These are phyloP conservation scores for Pichia sp. DNA, from an alignment of 1,139 yeast species.

Conservation along the genomic window DNA sequence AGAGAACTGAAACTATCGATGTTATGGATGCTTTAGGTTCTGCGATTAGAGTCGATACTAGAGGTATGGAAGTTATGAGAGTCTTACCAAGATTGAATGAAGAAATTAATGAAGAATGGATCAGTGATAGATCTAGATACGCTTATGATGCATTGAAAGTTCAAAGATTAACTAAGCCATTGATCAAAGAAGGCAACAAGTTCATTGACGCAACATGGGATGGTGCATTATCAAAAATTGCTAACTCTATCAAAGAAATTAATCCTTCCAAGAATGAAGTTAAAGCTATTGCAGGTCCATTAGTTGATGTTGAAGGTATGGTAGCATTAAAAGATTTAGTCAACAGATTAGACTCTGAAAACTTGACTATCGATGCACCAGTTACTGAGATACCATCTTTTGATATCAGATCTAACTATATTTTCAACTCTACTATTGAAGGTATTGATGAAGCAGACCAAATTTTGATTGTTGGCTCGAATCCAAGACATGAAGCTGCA, in stretches of 20 bases:
- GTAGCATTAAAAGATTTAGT: slow-evolving; percentile 76
- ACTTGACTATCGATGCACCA: slow-evolving; percentile 65
- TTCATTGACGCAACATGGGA: slow-evolving; percentile 84
- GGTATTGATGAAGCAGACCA: slow-evolving; percentile 82
- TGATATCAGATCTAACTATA: slow-evolving; percentile 72
- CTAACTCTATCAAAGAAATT: slow-evolving; percentile 52
- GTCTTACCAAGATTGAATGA: slow-evolving; percentile 82
- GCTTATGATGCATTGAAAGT: slow-evolving; percentile 83
- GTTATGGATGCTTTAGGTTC: slow-evolving; percentile 82
- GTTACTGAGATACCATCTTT: slow-evolving; percentile 50
- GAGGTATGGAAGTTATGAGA: slow-evolving; percentile 87
- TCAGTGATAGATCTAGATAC: slow-evolving; percentile 79
- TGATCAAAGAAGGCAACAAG: slow-evolving; percentile 62
- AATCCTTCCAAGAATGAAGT: slow-evolving; percentile 64
- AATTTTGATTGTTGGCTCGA: slow-evolving; percentile 72
- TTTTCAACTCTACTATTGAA: slow-evolving; percentile 71
- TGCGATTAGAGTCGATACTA: slow-evolving; percentile 74
- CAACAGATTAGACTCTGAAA: slow-evolving; percentile 74
- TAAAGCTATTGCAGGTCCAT: slow-evolving; percentile 77
- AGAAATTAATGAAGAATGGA: slow-evolving; percentile 88
- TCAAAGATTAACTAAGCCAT: slow-evolving; percentile 79
- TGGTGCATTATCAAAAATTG: slow-evolving; percentile 68
- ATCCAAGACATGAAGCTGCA: slow-evolving; percentile 89
- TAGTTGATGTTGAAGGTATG: slow-evolving; percentile 76
- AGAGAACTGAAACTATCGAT: slow-evolving; percentile 82